phyloP scores from a whole-genome alignment of 768 basidiomycete genomes.

The Clitopilus hobsonii region DNA sequence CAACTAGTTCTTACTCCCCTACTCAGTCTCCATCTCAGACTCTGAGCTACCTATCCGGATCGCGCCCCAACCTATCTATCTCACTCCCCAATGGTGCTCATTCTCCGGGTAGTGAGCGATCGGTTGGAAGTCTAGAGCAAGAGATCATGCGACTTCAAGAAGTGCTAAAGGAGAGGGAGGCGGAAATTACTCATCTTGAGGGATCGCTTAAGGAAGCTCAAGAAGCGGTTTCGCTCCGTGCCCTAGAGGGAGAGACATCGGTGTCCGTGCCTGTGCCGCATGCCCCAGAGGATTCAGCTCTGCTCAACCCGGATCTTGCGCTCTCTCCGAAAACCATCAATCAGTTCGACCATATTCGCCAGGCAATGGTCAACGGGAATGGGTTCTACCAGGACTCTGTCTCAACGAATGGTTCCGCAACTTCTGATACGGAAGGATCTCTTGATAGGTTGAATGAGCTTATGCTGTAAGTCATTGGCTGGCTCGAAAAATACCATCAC shows the following conservation, averaged over 20 bases:
- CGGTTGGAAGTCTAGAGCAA: slow-evolving; percentile 81
- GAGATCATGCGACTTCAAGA: slow-evolving; percentile 96
- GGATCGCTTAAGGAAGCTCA: slow-evolving; percentile 37
- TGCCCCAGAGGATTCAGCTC: slow-evolving; percentile 1
- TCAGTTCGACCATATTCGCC: slow-evolving; percentile 71
- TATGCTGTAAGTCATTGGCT: slow-evolving; percentile 65
- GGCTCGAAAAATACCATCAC: background rate
- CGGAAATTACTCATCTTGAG: slow-evolving; percentile 82
- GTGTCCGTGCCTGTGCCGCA: slow-evolving; percentile 18
- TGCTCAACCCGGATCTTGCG: slow-evolving; percentile 22
- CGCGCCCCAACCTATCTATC: slow-evolving; percentile 55
- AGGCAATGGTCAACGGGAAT: slow-evolving; percentile 54
- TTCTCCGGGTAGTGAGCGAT: slow-evolving; percentile 53
- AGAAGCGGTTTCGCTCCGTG: slow-evolving; percentile 16
- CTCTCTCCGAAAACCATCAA: slow-evolving; percentile 70
- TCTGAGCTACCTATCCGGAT: slow-evolving; percentile 14
- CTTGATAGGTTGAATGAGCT: slow-evolving; percentile 83
- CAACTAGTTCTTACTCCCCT: slow-evolving; percentile 58
- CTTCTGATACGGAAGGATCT: slow-evolving; percentile 61
- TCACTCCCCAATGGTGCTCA: slow-evolving; percentile 40
- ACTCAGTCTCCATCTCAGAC: slow-evolving; percentile 51
- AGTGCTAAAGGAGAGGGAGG: slow-evolving; percentile 84
- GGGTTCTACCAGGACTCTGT: slow-evolving; percentile 30
- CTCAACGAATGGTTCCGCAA: slow-evolving; percentile 26
- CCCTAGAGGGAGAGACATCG: slow-evolving; percentile 10